Percentiles rank a stretch among this genome's conserved stretches.
phyloP scores from a whole-genome alignment of 2,329 filamentous ascomycete species.

The Cladophialophora carrionii region DNA sequence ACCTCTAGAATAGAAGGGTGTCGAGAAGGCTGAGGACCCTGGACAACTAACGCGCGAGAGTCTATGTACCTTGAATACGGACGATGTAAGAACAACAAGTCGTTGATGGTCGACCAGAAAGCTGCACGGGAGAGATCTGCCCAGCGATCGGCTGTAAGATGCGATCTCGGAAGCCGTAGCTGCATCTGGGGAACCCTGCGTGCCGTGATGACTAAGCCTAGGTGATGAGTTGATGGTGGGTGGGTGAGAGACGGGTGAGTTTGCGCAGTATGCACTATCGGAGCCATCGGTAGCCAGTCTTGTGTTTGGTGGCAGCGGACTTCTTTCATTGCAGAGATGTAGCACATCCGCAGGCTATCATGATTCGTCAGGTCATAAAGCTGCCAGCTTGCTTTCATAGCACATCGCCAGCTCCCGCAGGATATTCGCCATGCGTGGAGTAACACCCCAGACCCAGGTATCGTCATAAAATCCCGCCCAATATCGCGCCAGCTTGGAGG shows the following conservation, averaged over 20 bases:
- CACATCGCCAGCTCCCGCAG: conserved; percentile 35
- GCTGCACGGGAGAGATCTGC: not conserved
- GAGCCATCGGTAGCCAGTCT: not conserved
- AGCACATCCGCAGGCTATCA: not conserved
- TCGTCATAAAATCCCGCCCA: conserved; percentile 42
- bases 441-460: conserved; percentile 41
- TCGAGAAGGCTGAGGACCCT: not conserved
- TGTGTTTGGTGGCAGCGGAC: not conserved
- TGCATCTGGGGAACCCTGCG: not conserved
- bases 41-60: not conserved
- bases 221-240: not conserved
- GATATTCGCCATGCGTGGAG: conserved; percentile 37
- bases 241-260: not conserved
- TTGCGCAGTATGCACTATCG: not conserved
- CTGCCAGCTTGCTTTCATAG: conserved; percentile 30
- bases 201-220: not conserved
- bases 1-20: not conserved
- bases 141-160: not conserved
- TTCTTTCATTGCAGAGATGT: not conserved
- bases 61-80: not conserved
- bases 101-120: not conserved
- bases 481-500: conserved; percentile 40
- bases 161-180: not conserved
- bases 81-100: not conserved
- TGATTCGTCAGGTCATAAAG: conserved; percentile 3